Conservation (phyloP, 805 yeast genomes). For the Jamesozyma gamospora region DNA sequence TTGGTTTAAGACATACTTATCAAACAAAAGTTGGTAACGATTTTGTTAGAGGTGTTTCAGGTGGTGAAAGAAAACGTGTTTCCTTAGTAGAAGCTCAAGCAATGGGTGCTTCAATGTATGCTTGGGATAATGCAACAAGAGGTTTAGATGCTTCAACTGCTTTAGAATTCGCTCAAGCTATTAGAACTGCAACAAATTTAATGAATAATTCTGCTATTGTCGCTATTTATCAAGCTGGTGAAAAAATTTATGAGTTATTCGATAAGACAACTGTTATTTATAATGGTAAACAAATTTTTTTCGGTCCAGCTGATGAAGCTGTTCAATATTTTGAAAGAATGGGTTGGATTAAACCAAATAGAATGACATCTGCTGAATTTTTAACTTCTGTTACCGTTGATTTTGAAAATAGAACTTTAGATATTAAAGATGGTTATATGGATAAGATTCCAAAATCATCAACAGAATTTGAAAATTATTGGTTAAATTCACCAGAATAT, state of each 20-base stretch:
- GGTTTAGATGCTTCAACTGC: conserved; percentile 67
- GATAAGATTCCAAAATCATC: conserved; percentile 45
- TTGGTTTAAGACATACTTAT: conserved; percentile 50
- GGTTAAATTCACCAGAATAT: conserved; percentile 50
- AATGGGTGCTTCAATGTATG: conserved; percentile 42
- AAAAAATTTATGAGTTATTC: conserved; percentile 50
- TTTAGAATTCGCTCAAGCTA: conserved; percentile 50
- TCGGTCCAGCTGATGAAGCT: conserved; percentile 46
- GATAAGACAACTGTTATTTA: conserved; percentile 54
- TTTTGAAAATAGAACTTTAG: conserved; percentile 46
- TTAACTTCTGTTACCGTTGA: conserved; percentile 55
- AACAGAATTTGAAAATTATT: conserved; percentile 47
- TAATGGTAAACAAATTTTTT: conserved; percentile 51
- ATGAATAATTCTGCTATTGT: conserved; percentile 49
- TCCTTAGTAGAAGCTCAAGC: conserved; percentile 57
- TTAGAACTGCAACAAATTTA: conserved; percentile 50
- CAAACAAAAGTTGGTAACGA: conserved; percentile 61
- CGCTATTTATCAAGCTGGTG: conserved; percentile 61
- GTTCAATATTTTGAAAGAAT: conserved; percentile 44
- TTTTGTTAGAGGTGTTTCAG: conserved; percentile 59
- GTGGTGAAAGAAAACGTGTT: conserved; percentile 66
- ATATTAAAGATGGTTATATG: conserved; percentile 38
- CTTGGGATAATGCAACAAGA: conserved; percentile 64
- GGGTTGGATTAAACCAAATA: conserved; percentile 53
- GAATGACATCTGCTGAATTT: conserved; percentile 62